Percentiles rank a stretch among this genome's conserved stretches.
phyloP scores from a whole-genome alignment of 2,329 filamentous ascomycete species.

The Hortaea werneckii region DNA sequence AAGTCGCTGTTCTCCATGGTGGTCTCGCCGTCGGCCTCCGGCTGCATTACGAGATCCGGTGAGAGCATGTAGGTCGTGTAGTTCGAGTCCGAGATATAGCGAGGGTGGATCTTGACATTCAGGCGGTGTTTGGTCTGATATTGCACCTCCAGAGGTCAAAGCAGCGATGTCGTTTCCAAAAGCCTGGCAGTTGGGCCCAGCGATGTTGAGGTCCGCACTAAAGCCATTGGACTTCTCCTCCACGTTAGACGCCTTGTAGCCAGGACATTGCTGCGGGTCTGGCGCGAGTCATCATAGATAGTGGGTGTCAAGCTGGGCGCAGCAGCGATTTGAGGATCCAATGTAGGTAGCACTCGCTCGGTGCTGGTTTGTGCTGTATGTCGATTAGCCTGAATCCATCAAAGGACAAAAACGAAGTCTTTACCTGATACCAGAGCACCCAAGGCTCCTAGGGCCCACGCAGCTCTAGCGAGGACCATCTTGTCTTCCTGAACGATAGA shows the following conservation, averaged over 20 bases:
- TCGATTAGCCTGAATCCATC: background rate
- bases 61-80: conserved; percentile 16
- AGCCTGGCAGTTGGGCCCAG: conserved; percentile 17
- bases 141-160: conserved; percentile 13
- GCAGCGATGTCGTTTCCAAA: conserved; percentile 21
- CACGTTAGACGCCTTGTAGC: conserved; percentile 19
- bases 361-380: conserved; percentile 6
- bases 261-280: conserved; percentile 19
- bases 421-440: background rate
- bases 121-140: conserved; percentile 20
- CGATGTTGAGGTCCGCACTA: conserved; percentile 18
- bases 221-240: conserved; percentile 12
- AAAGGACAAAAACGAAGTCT: background rate
- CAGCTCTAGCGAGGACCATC: background rate
- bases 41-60: conserved; percentile 8
- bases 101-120: conserved; percentile 18
- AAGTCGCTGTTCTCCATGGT: conserved; percentile 41
- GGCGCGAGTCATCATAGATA: conserved; percentile 15
- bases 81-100: conserved; percentile 15
- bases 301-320: conserved; percentile 20
- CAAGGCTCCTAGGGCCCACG: background rate
- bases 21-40: conserved; percentile 40
- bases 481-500: background rate
- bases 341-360: conserved; percentile 8
- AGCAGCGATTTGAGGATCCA: conserved; percentile 15